phyloP scores from a whole-genome alignment of 306 rosid genomes.

The Abrus pulchellus region DNA sequence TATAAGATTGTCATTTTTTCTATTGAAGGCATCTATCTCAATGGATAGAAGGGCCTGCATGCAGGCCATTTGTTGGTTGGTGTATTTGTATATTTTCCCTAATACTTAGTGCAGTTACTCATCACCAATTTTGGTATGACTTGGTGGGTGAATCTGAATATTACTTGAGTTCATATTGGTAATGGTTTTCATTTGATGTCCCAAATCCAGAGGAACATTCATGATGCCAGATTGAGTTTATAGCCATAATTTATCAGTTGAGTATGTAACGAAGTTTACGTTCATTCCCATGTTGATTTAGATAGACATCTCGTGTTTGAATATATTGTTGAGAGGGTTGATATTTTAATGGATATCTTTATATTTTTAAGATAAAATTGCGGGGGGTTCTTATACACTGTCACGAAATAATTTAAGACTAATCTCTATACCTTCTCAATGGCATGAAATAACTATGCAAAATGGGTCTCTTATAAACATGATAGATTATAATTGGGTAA shows the following conservation, averaged over 20 bases:
- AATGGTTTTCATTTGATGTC: slow-evolving; percentile 31
- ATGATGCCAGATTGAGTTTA: slow-evolving; percentile 38
- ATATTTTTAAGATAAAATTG: neutral
- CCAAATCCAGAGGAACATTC: slow-evolving; percentile 37
- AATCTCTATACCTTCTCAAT: too few relatives aligned
- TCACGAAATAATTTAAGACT: neutral
- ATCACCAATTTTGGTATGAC: slow-evolving; percentile 62
- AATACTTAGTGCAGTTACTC: slow-evolving; percentile 49
- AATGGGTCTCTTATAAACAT: too few relatives aligned
- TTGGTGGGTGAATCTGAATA: slow-evolving; percentile 49
- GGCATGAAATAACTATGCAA: too few relatives aligned
- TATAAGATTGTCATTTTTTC: slow-evolving; percentile 29
- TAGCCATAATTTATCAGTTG: slow-evolving; percentile 14
- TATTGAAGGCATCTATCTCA: slow-evolving; percentile 42
- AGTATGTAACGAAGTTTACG: slow-evolving; percentile 19
- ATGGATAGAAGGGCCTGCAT: slow-evolving; percentile 49
- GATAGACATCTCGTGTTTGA: slow-evolving; percentile 30
- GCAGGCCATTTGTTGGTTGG: slow-evolving; percentile 48
- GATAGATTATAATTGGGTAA: too few relatives aligned
- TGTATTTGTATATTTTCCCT: slow-evolving; percentile 51
- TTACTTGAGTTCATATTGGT: slow-evolving; percentile 39
- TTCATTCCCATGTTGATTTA: slow-evolving; percentile 38
- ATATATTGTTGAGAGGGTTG: slow-evolving; percentile 25
- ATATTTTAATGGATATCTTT: neutral
- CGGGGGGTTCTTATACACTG: neutral